Conservation (phyloP, 352 stramenopile genomes). For the Pythium guiyangense region DNA sequence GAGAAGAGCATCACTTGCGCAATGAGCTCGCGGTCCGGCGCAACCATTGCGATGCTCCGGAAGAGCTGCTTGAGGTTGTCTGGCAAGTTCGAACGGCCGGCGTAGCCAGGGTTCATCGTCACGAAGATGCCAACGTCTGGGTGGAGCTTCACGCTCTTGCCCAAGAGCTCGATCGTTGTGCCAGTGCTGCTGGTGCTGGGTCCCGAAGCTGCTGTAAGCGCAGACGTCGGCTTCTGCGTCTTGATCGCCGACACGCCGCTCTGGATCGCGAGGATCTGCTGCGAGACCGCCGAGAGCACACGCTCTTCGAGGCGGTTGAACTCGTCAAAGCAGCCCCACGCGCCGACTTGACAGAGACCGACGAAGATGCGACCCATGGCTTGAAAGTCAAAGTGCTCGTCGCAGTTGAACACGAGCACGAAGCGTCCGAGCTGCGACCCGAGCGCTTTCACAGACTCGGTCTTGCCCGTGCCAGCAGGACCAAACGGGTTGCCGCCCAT, state of each 20-base stretch:
- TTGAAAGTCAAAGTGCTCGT: slow-evolving; percentile 99
- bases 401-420: slow-evolving; percentile 99
- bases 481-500: slow-evolving; percentile 99
- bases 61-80: slow-evolving; percentile 99
- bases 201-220: slow-evolving; percentile 13
- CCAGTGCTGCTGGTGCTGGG: slow-evolving; percentile 14
- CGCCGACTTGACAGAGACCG: slow-evolving; percentile 98
- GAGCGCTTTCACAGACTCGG: slow-evolving; percentile 99
- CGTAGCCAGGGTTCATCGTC: slow-evolving; percentile 99
- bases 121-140: slow-evolving; percentile 99
- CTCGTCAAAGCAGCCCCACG: slow-evolving; percentile 99
- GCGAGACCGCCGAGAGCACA: slow-evolving; percentile 98
- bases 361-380: slow-evolving; percentile 99
- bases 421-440: slow-evolving; percentile 98
- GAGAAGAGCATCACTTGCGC: slow-evolving; percentile 99
- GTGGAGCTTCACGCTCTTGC: slow-evolving; percentile 93
- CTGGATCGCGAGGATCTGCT: slow-evolving; percentile 99
- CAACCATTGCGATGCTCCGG: slow-evolving; percentile 99
- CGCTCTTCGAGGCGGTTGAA: slow-evolving; percentile 99
- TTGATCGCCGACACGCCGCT: slow-evolving; percentile 91
- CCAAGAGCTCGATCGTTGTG: slow-evolving; percentile 93
- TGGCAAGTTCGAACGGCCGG: slow-evolving; percentile 95
- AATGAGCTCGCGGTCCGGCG: slow-evolving; percentile 98
- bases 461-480: slow-evolving; percentile 99
- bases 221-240: slow-evolving; percentile 29